These are phyloP conservation scores for Chlorophyllum brunneum DNA, from an alignment of 768 basidiomycete genomes.

Conservation along the genomic window DNA sequence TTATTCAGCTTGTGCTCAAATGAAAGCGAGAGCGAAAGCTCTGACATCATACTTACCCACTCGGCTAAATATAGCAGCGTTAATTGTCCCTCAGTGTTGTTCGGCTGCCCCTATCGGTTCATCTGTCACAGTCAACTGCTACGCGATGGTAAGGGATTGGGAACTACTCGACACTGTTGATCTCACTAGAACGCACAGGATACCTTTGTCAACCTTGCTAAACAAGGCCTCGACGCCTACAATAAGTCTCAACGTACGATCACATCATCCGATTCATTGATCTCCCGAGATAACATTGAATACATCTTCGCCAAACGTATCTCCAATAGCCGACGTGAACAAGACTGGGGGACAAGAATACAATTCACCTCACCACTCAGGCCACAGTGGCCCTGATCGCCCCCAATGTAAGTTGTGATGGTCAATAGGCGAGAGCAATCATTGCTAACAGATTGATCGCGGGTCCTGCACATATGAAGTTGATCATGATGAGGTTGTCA, in stretches of 20 bases:
- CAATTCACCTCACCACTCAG: constrained; percentile 51
- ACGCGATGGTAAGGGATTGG: constrained; percentile 1
- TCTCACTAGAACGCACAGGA: not conserved
- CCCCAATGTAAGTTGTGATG: constrained; percentile 26
- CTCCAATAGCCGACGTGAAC: constrained; percentile 33
- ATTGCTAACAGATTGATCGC: not conserved
- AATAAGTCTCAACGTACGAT: constrained; percentile 42
- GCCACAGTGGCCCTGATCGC: constrained; percentile 20
- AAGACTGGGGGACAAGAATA: constrained; percentile 66
- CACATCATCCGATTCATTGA: constrained; percentile 3
- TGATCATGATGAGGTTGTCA: constrained; percentile 58
- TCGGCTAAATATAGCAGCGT: no score
- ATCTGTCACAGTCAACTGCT: not conserved
- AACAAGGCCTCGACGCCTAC: constrained; percentile 59
- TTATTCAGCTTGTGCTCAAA: no score
- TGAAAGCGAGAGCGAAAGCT: no score
- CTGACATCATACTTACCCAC: no score
- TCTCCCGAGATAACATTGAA: constrained; percentile 9
- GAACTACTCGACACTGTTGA: not conserved
- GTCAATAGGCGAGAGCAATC: not conserved
- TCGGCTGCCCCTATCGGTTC: no score
- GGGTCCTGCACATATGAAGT: constrained; percentile 49
- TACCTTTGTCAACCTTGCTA: constrained; percentile 48
- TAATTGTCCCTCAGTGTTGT: no score
- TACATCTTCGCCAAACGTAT: constrained; percentile 18